A percentile compares a stretch with the other conserved stretches of the same genome.
Evolutionary conservation across 2,329 filamentous ascomycete species (phyloP).

Genomic region (Talaromyces sp.): DNA sequence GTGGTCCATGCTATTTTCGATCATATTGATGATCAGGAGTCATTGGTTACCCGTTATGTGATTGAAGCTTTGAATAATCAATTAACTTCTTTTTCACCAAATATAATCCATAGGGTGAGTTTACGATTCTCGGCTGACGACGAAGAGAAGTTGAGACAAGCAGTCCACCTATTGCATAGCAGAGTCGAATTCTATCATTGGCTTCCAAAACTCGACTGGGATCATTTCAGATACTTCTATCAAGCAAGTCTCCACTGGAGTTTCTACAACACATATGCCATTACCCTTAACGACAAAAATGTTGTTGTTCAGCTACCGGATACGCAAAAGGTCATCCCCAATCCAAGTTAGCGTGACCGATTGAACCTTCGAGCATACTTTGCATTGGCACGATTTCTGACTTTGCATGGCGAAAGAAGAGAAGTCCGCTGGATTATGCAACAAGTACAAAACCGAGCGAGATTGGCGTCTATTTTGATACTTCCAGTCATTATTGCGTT

Average conservation of each 20-base stretch:
- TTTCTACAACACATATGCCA: neutral
- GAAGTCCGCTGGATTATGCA: neutral
- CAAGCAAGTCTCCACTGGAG: neutral
- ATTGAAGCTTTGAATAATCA: no score
- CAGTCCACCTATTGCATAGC: neutral
- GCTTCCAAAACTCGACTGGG: neutral
- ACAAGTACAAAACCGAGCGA: neutral
- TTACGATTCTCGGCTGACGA: neutral
- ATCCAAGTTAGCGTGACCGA: neutral
- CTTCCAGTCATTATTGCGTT: neutral
- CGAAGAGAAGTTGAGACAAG: neutral
- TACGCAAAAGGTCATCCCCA: neutral
- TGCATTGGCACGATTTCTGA: neutral
- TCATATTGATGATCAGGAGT: no score
- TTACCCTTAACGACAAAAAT: neutral
- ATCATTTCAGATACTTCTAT: neutral
- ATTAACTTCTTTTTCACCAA: no score
- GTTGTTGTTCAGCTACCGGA: neutral
- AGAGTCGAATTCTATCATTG: neutral
- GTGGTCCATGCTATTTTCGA: no score
- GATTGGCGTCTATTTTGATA: neutral
- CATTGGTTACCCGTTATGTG: no score
- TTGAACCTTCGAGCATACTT: neutral
- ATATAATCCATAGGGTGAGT: no score
- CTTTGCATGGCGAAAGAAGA: neutral